These are phyloP conservation scores for Exserohilum rostratum DNA, from an alignment of 2,329 filamentous ascomycete genomes.

Conservation along the genomic window DNA sequence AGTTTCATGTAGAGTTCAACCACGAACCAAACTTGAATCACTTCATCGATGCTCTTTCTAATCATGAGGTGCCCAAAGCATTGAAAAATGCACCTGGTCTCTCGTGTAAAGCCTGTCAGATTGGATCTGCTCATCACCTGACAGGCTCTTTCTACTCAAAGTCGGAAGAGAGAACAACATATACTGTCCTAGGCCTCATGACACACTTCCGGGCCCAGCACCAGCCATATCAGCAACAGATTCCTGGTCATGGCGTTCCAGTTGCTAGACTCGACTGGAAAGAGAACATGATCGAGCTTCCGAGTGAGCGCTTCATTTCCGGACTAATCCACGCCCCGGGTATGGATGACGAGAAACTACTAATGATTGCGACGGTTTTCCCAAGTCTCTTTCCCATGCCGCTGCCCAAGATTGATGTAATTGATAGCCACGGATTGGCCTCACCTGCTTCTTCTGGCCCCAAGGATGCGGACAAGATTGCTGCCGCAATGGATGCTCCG, in stretches of 20 bases:
- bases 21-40: slow-evolving; percentile 64
- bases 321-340: slow-evolving; percentile 59
- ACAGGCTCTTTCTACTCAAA: slow-evolving; percentile 43
- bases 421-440: slow-evolving; percentile 37
- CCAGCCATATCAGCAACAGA: slow-evolving; percentile 32
- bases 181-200: slow-evolving; percentile 61
- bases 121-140: slow-evolving; percentile 33
- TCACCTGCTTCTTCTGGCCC: slow-evolving; percentile 38
- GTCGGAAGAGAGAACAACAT: slow-evolving; percentile 49
- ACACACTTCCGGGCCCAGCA: slow-evolving; percentile 67
- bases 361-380: slow-evolving; percentile 59
- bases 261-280: slow-evolving; percentile 59
- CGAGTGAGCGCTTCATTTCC: slow-evolving; percentile 57
- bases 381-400: slow-evolving; percentile 53
- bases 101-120: slow-evolving; percentile 52
- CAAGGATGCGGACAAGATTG: slow-evolving; percentile 38
- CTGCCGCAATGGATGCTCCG: slow-evolving; percentile 22
- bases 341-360: slow-evolving; percentile 63
- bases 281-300: slow-evolving; percentile 66
- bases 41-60: slow-evolving; percentile 55
- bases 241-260: slow-evolving; percentile 31
- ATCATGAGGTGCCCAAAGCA: slow-evolving; percentile 49
- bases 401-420: slow-evolving; percentile 51
- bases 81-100: slow-evolving; percentile 54
- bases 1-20: slow-evolving; percentile 64